phyloP scores from a whole-genome alignment of 108 stramenopile species.

The Conticribra guillardii region DNA sequence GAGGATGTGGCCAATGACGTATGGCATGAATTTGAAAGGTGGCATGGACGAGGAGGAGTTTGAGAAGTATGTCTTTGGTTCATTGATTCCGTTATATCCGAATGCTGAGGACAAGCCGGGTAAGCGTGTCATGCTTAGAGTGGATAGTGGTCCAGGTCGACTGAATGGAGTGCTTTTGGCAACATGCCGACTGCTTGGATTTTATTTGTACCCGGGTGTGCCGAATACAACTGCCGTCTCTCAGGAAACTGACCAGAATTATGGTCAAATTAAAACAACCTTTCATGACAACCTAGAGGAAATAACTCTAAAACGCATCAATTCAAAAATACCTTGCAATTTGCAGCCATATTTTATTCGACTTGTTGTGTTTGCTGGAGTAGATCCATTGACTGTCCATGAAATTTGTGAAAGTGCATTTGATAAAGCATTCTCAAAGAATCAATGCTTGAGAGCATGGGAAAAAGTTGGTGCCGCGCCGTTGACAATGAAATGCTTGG shows the following conservation, averaged over 20 bases:
- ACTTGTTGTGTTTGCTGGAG: slow-evolving; percentile 18
- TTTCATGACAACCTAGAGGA: slow-evolving; percentile 13
- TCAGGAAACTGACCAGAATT: too few relatives aligned
- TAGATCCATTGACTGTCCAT: slow-evolving; percentile 11
- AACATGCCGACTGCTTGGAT: neutral
- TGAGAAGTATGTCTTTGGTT: slow-evolving; percentile 2
- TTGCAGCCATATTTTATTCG: slow-evolving; percentile 13
- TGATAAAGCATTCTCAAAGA: too few relatives aligned
- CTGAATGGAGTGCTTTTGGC: neutral
- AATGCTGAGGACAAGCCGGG: slow-evolving; percentile 1
- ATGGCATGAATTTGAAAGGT: neutral
- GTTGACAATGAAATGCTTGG: slow-evolving; percentile 6
- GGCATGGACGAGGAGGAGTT: neutral
- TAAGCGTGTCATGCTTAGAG: slow-evolving; percentile 10
- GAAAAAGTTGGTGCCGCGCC: slow-evolving; percentile 21
- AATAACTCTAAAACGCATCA: slow-evolving; percentile 3
- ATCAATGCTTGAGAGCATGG: slow-evolving; percentile 7
- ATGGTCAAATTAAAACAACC: slow-evolving; percentile 10
- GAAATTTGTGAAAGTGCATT: neutral
- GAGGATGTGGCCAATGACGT: neutral
- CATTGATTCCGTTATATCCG: slow-evolving; percentile 14
- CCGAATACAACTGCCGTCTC: neutral
- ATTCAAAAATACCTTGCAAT: neutral
- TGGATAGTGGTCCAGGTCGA: slow-evolving; percentile 7
- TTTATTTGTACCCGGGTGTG: neutral